phyloP scores from a whole-genome alignment of 2,329 filamentous ascomycete genomes.

The Kalaharituber pfeilii region DNA sequence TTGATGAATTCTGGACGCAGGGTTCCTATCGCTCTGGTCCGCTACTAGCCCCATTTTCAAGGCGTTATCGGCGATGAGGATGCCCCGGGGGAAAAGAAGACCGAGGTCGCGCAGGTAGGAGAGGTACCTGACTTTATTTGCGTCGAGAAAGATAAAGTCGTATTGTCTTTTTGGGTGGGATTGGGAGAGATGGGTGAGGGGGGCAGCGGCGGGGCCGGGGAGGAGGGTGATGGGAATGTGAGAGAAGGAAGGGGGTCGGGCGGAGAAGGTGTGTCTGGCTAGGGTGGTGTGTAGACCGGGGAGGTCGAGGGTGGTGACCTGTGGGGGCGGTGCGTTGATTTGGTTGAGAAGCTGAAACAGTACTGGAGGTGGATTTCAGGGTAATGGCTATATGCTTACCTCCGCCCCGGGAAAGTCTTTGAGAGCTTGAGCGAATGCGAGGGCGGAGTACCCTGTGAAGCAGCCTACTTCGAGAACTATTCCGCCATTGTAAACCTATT shows the following conservation, averaged over 20 bases:
- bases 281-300: conserved; percentile 8
- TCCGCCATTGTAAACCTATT: neutral
- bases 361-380: neutral
- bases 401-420: conserved; percentile 18
- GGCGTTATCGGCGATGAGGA: conserved; percentile 40
- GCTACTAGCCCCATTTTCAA: conserved; percentile 35
- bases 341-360: neutral
- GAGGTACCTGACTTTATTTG: conserved; percentile 24
- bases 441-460: conserved; percentile 26
- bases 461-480: conserved; percentile 26
- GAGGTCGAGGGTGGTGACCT: conserved; percentile 12
- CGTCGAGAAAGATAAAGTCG: conserved; percentile 26
- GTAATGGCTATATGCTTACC: conserved; percentile 8
- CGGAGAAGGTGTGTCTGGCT: conserved; percentile 9
- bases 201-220: neutral
- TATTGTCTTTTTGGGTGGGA: conserved; percentile 13
- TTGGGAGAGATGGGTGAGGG: neutral
- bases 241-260: conserved; percentile 9
- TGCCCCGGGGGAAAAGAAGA: conserved; percentile 34
- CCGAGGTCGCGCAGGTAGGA: conserved; percentile 15
- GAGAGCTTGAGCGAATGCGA: conserved; percentile 25
- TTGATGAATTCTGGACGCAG: conserved; percentile 3
- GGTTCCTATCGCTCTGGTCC: conserved; percentile 23
- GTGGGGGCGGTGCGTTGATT: neutral
- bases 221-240: too few relatives aligned